Base-by-base conservation (phyloP, 2,329 filamentous ascomycete genomes). In the Scortechinia acanthostroma region DNA sequence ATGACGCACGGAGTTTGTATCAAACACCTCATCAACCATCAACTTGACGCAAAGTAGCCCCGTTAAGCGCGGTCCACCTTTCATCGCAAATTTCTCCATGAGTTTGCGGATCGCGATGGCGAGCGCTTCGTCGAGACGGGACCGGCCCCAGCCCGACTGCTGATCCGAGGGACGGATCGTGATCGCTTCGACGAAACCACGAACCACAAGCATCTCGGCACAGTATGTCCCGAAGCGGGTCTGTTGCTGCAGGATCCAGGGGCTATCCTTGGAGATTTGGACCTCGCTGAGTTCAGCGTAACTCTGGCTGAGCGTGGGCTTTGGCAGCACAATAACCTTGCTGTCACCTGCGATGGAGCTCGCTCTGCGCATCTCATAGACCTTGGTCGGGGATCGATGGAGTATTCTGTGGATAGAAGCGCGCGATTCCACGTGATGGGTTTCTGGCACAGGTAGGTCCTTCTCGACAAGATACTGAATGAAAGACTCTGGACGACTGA, bases 21-120 rank as follows among this genome's bases (percentile, higher is more conserved):
- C 35, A 17, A 40, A 40, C 30, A 63, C 56, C 43, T 72, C 64
- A 42, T 77, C 71, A 2, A 85, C 74, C 51, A 89, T 64, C 49
- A 91, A 83, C 56, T 88, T 81, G 45, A 91, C 83, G 16, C 76
- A 83, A 22, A 90, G 58, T 56, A 91, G 87, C 0, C 86, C 86
- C 0, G 83, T 88, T 54, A 86, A 65, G 2, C 57, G 53, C 14
- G 59, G 45, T 1, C 74, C 72, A 20, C 71, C 65, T 40, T 68
- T 69, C 2, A 58, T 56, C 0, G 77, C 77, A 45, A 84, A 80
- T 10, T 60, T 64, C 45, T 73, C 58, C 1, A 85, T 89, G 52
- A 89, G 87, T 2, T 63, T 63, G 1, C 83, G 69, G 74, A 90
- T 85, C 1, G 75, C 73, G 19, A 62, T 60, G 30, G 69, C 74